phyloP scores from a whole-genome alignment of 2,329 filamentous ascomycete genomes.

The Xylariaceae sp. region DNA sequence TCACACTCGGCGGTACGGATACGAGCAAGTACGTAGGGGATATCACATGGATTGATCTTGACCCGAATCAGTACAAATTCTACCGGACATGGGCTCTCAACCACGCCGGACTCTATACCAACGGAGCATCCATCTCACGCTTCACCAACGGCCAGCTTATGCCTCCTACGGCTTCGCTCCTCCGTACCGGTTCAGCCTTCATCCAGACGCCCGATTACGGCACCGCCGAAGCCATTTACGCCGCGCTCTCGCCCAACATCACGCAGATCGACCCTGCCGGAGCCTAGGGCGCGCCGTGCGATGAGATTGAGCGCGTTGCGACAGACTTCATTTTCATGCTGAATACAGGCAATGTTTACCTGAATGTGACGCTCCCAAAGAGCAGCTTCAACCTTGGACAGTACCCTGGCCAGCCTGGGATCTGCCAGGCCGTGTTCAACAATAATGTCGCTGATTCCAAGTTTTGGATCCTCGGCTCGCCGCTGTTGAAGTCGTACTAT shows the following conservation, averaged over 20 bases:
- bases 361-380: constrained; percentile 27
- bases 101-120: too few species aligned
- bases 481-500: constrained; percentile 31
- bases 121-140: too few species aligned
- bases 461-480: constrained; percentile 29
- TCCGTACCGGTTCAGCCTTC: too few species aligned
- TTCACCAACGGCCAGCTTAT: too few species aligned
- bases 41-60: too few species aligned
- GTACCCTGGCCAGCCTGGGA: constrained; percentile 20
- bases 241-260: constrained; percentile 26
- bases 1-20: too few species aligned
- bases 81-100: too few species aligned
- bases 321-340: constrained; percentile 27
- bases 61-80: too few species aligned
- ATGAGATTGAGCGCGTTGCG: constrained; percentile 21
- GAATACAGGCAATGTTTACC: constrained; percentile 14
- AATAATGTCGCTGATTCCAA: not conserved
- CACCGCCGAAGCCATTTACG: constrained; percentile 26
- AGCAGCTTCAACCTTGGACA: constrained; percentile 30
- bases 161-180: too few species aligned
- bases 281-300: constrained; percentile 31
- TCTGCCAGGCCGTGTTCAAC: constrained; percentile 29
- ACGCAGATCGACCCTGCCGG: constrained; percentile 25
- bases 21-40: too few species aligned
- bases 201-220: constrained; percentile 26